Evolutionary conservation across 2,329 filamentous ascomycete genomes (phyloP).

Genomic region (Fusarium tricinctum): DNA sequence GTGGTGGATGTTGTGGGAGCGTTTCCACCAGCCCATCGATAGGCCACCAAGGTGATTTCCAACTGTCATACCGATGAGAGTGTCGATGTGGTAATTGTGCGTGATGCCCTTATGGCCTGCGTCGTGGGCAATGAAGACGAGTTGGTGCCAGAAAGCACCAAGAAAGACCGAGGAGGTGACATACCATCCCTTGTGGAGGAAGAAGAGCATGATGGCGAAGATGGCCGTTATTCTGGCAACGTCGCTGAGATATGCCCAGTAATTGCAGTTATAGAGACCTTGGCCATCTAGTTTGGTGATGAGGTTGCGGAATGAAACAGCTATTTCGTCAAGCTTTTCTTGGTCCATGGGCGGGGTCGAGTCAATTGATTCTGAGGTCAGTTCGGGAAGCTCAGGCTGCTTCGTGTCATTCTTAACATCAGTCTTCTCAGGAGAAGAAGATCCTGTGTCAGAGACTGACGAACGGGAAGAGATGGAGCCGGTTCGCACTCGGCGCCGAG

Average conservation of each 20-base stretch:
- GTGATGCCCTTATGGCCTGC: too few relatives aligned
- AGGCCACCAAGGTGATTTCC: not conserved
- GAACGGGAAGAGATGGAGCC: too few relatives aligned
- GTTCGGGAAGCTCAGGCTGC: not conserved
- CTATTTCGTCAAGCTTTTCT: not conserved
- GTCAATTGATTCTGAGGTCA: not conserved
- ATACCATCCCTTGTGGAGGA: not conserved
- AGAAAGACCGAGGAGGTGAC: too few relatives aligned
- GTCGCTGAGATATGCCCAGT: not conserved
- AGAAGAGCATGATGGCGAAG: not conserved
- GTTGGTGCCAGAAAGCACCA: too few relatives aligned
- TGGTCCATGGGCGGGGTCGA: not conserved
- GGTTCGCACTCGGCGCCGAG: too few relatives aligned
- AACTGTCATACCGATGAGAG: not conserved
- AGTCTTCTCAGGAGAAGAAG: too few relatives aligned
- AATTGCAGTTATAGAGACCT: not conserved
- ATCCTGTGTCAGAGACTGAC: too few relatives aligned
- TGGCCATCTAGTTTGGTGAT: not conserved
- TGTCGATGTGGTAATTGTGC: not conserved
- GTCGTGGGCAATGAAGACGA: too few relatives aligned
- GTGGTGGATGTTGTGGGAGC: not conserved
- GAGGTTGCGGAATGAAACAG: not conserved
- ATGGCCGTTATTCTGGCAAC: not conserved
- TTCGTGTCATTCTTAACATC: not conserved
- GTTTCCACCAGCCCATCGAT: not conserved